These are phyloP conservation scores for Aspergillus fijiensis DNA, from an alignment of 2,329 filamentous ascomycete species.

Conservation along the genomic window DNA sequence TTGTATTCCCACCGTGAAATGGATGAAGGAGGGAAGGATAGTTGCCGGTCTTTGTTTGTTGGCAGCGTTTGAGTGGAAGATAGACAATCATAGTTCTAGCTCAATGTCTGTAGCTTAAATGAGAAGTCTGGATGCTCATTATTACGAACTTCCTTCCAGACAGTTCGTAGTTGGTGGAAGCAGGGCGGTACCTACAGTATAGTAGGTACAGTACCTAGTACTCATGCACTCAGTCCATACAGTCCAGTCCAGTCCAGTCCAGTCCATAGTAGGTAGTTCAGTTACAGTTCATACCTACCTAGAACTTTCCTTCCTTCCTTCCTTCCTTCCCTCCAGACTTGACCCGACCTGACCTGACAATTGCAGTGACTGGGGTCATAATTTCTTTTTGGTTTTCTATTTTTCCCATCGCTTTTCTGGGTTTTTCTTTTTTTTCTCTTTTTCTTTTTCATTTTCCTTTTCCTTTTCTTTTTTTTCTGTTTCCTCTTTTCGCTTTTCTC, in stretches of 20 bases:
- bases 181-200: background rate
- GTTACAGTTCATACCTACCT: background rate
- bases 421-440: conserved; percentile 5
- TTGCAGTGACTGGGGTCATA: no score
- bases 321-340: no score
- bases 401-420: background rate
- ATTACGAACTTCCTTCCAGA: background rate
- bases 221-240: no score
- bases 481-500: conserved; percentile 5
- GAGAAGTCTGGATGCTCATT: background rate
- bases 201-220: background rate
- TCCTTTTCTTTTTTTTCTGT: background rate
- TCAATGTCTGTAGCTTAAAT: no score
- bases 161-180: background rate
- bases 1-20: no score
- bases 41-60: background rate
- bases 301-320: background rate
- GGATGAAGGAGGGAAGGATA: background rate
- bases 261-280: no score
- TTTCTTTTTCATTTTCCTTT: conserved; percentile 13
- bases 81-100: background rate
- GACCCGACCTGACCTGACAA: no score
- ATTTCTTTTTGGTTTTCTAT: background rate
- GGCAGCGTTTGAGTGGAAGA: background rate
- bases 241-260: no score